Conservation (phyloP, 2,329 filamentous ascomycete genomes). For the Lasiodiplodia citricola region DNA sequence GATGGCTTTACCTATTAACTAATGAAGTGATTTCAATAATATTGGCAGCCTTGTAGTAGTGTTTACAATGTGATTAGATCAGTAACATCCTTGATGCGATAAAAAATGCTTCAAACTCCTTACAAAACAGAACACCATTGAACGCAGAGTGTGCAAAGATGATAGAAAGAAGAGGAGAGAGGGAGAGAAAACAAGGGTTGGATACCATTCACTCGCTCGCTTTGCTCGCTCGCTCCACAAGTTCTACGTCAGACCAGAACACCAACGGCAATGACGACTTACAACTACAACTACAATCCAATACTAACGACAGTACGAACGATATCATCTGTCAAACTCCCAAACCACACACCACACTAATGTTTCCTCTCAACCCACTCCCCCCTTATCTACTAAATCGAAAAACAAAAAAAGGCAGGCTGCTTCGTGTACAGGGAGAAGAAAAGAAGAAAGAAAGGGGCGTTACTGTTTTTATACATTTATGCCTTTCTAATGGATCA, state of each 20-base stretch:
- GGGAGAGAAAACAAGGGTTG: too few relatives aligned
- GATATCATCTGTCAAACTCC: background rate
- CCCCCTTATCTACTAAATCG: background rate
- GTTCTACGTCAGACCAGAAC: background rate
- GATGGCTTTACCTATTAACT: too few relatives aligned
- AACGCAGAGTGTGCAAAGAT: too few relatives aligned
- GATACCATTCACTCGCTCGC: background rate
- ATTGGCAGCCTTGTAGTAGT: too few relatives aligned
- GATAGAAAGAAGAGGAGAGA: too few relatives aligned
- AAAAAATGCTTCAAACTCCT: too few relatives aligned
- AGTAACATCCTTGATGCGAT: too few relatives aligned
- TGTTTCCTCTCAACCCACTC: background rate
- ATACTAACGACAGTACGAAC: slow-evolving; percentile 3
- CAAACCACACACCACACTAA: background rate
- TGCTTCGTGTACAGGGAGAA: background rate
- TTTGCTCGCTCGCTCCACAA: background rate
- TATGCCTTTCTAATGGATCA: background rate
- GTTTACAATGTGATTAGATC: too few relatives aligned
- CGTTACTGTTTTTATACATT: slow-evolving; percentile 11
- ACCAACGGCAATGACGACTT: background rate
- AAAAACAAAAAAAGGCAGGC: background rate
- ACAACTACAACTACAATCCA: background rate
- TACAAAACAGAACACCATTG: too few relatives aligned
- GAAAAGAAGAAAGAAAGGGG: background rate
- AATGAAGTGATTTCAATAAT: too few relatives aligned